A percentile compares a stretch with the other conserved stretches of the same genome.
phyloP scores from a whole-genome alignment of 2,329 filamentous ascomycete species.

The Albophoma yamanashiensis region DNA sequence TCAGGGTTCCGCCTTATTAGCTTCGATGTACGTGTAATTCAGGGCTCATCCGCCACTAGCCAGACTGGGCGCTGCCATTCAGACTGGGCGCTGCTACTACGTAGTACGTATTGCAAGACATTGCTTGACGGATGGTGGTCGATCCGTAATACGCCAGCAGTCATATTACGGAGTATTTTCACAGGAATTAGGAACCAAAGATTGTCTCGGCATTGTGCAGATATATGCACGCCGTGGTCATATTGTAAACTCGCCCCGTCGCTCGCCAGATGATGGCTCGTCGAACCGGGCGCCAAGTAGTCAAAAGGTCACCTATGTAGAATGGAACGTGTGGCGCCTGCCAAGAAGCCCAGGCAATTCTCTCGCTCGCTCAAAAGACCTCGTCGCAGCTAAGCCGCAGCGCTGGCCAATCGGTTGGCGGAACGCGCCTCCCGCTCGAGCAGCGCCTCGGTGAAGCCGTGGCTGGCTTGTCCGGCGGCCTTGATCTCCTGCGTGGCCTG shows the following conservation, averaged over 20 bases:
- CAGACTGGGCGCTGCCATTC: too few relatives aligned
- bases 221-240: not conserved
- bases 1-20: not conserved
- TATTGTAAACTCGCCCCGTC: not conserved
- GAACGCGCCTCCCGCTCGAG: constrained; percentile 42
- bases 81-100: too few relatives aligned
- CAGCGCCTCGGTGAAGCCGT: constrained; percentile 44
- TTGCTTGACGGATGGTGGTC: not conserved
- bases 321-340: not conserved
- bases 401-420: constrained; percentile 16
- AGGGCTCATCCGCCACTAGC: too few relatives aligned
- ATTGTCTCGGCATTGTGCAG: not conserved
- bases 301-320: not conserved
- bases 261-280: not conserved
- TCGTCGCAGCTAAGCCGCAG: constrained; percentile 10
- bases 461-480: constrained; percentile 25
- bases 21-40: too few relatives aligned
- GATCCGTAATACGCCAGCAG: not conserved
- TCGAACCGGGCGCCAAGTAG: not conserved
- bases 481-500: constrained; percentile 53
- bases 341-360: not conserved
- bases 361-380: not conserved
- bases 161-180: not conserved
- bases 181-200: not conserved
- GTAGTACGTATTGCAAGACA: not conserved